Base-by-base conservation (phyloP, 2,329 filamentous ascomycete genomes). In the Sarocladium brachiariae region DNA sequence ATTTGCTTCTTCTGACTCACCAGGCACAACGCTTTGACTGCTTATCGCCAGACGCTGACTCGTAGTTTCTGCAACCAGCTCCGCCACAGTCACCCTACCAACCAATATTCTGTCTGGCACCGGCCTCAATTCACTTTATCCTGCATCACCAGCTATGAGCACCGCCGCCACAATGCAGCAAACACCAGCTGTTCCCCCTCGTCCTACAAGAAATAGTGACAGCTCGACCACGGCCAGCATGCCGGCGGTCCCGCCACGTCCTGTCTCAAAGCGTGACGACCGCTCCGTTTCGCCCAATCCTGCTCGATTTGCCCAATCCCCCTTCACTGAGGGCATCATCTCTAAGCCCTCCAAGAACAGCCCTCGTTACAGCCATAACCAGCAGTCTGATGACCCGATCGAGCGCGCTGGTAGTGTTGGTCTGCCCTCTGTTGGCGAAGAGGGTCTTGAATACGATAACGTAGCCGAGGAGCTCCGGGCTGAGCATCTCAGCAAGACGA, bases 381-480 rank as follows among this genome's bases (percentile, higher is more conserved):
- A 63, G 27, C 60, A 62, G 57, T 61, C 65, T 56, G 65, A 63
- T 48, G 71, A 77, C 38, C 67, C 70, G 34, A 65, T 76, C 55
- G 70, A 77, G 37, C 86, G 89, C 48, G 81, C 87, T 31, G 80
- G 82, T 46, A 95, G 88, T 63, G 88, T 96, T 51, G 80, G 81
- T 30, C 78, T 96, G 63, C 92, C 92, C 14, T 87, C 87, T 1
- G 77, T 96, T 51, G 92, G 92, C 52, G 84, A 96, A 64, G 92
- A 96, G 70, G 92, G 92, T 55, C 82, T 77, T 58, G 92, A 96
- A 70, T 96, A 96, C 69, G 88, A 81, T 49, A 85, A 65, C 19
- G 65, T 76, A 30, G 61, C 74, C 30, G 71, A 74, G n/a, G 75
- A 77, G 54, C 50, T 61, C 48, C 50, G 58, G 45, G 52, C 56